Percentiles rank a stretch among this genome's conserved stretches.
phyloP scores from a whole-genome alignment of 75 land plant species.

The Pinus albicaulis region DNA sequence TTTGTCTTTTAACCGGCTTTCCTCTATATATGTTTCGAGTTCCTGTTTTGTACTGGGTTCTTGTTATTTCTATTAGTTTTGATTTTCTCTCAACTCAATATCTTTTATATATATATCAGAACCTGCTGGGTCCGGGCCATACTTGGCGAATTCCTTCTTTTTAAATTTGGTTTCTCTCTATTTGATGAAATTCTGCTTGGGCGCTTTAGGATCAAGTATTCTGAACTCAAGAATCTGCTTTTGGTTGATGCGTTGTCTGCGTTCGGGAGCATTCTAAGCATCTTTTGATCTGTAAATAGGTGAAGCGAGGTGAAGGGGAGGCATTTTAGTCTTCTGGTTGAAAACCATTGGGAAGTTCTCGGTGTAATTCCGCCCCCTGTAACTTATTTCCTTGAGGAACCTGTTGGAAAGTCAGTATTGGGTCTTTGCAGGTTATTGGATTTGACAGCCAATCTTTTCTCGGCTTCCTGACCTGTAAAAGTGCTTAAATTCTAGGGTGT shows the following conservation, averaged over 20 bases:
- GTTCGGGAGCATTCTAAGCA: not conserved
- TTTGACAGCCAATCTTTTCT: not conserved
- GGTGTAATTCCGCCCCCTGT: not conserved
- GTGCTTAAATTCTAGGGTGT: not conserved
- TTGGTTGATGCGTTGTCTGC: not conserved
- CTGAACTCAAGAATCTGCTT: conserved; percentile 5
- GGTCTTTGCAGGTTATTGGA: not conserved
- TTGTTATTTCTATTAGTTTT: not conserved
- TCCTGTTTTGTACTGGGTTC: not conserved
- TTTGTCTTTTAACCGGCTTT: not conserved
- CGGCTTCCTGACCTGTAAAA: not conserved
- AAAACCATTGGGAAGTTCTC: not conserved
- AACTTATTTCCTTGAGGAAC: not conserved
- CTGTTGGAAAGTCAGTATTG: not conserved
- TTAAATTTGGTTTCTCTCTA: not conserved
- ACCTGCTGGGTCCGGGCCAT: not conserved
- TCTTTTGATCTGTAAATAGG: conserved; percentile 1
- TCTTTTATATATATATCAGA: not conserved
- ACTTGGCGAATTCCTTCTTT: not conserved
- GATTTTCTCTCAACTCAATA: too few species aligned
- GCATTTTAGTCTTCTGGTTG: not conserved
- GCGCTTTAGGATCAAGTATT: conserved; percentile 6
- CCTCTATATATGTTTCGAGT: not conserved
- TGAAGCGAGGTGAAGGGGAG: not conserved
- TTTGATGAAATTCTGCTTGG: not conserved